Percentiles rank a stretch among this genome's conserved stretches.
Conservation (phyloP, 371 early-diverging fungal genomes). For the Mucor circinelloides region DNA sequence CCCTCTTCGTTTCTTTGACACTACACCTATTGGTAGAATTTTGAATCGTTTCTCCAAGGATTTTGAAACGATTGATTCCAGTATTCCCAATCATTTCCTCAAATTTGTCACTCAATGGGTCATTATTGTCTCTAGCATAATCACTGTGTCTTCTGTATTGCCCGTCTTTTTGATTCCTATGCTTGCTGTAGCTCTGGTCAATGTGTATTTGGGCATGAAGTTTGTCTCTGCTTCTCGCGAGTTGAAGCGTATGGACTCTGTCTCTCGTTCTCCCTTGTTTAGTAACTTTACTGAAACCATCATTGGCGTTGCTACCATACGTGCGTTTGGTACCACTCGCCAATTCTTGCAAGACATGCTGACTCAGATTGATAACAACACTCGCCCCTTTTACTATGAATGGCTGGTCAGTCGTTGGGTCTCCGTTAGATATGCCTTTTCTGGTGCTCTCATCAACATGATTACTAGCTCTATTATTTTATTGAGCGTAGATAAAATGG, state of each 20-base stretch:
- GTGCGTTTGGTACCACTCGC: not conserved
- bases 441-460: slow-evolving; percentile 69
- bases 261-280: too few species aligned
- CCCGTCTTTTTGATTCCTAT: slow-evolving; percentile 61
- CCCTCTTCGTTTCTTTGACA: slow-evolving; percentile 46
- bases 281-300: too few species aligned
- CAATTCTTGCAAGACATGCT: not conserved
- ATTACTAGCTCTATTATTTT: slow-evolving; percentile 55
- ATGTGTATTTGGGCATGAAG: slow-evolving; percentile 35
- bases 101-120: slow-evolving; percentile 63
- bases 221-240: slow-evolving; percentile 28
- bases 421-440: slow-evolving; percentile 67
- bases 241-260: slow-evolving; percentile 6
- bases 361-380: not conserved
- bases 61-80: slow-evolving; percentile 51
- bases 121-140: slow-evolving; percentile 60
- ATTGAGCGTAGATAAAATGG: slow-evolving; percentile 45
- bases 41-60: slow-evolving; percentile 71
- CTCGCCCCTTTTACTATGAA: slow-evolving; percentile 71
- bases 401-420: slow-evolving; percentile 84
- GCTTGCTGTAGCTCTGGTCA: slow-evolving; percentile 46
- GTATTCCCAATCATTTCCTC: slow-evolving; percentile 44
- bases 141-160: slow-evolving; percentile 58
- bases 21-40: slow-evolving; percentile 68
- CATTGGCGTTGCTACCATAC: not conserved